Evolutionary conservation across 192 early-diverging fungal species (phyloP).

Genomic region (Lunasporangiospora selenospora): DNA sequence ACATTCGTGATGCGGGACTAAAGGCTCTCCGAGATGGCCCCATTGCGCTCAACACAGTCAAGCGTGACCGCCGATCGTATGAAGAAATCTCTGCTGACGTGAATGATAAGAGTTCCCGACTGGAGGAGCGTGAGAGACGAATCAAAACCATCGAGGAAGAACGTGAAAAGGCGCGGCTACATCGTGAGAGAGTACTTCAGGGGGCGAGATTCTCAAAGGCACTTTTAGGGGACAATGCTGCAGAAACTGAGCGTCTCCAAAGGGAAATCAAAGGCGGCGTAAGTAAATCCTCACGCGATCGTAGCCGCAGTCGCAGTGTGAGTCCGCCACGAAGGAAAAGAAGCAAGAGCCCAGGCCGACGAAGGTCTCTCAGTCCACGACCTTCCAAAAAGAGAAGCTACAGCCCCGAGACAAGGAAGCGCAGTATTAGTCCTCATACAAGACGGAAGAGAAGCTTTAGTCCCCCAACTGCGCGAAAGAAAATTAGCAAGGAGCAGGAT

Average conservation of each 20-base stretch:
- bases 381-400: slow-evolving; percentile 8
- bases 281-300: not conserved
- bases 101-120: slow-evolving; percentile 14
- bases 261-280: slow-evolving; percentile 12
- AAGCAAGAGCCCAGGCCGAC: slow-evolving; percentile 19
- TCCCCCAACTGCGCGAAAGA: slow-evolving; percentile 28
- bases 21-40: slow-evolving; percentile 45
- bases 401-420: slow-evolving; percentile 21
- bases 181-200: slow-evolving; percentile 39
- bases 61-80: slow-evolving; percentile 26
- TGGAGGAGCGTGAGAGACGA: slow-evolving; percentile 20
- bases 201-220: slow-evolving; percentile 29
- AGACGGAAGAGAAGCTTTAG: slow-evolving; percentile 18
- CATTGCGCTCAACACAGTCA: slow-evolving; percentile 28
- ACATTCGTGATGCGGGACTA: slow-evolving; percentile 36
- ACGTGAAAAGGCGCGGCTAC: slow-evolving; percentile 8
- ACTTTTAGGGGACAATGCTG: slow-evolving; percentile 22
- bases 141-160: slow-evolving; percentile 33
- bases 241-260: slow-evolving; percentile 28
- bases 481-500: slow-evolving; percentile 15
- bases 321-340: slow-evolving; percentile 15
- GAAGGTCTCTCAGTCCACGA: slow-evolving; percentile 10
- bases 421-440: slow-evolving; percentile 17
- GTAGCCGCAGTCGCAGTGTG: slow-evolving; percentile 30
- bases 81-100: slow-evolving; percentile 21